Evolutionary conservation across 306 rosid species (phyloP).

Genomic region (Morella rubra): DNA sequence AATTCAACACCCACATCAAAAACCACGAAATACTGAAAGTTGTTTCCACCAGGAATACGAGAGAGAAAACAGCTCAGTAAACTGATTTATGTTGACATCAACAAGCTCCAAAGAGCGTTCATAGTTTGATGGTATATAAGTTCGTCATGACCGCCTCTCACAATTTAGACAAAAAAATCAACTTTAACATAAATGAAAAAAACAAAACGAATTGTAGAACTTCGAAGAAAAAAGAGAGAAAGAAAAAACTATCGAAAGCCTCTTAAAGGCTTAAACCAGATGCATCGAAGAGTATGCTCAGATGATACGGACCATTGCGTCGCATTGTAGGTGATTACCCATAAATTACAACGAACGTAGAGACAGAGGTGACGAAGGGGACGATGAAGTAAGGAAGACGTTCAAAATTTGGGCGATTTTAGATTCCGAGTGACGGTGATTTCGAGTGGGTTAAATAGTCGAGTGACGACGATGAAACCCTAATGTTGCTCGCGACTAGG

Average conservation of each 20-base stretch:
- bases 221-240: too few species aligned
- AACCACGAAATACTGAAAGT: background rate
- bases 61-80: slow-evolving; percentile 50
- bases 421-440: too few species aligned
- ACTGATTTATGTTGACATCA: slow-evolving; percentile 50
- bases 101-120: slow-evolving; percentile 70
- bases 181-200: fast-evolving
- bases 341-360: background rate
- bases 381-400: background rate
- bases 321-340: too few species aligned
- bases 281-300: slow-evolving; percentile 14
- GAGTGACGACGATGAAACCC: slow-evolving; percentile 24
- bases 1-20: too few species aligned
- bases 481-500: background rate
- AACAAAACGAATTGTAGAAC: background rate
- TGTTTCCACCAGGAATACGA: background rate
- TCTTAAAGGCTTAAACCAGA: slow-evolving; percentile 30
- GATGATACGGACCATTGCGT: slow-evolving; percentile 49
- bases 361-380: too few species aligned
- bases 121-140: slow-evolving; percentile 87
- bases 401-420: background rate
- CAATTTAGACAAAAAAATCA: background rate
- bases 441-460: slow-evolving; percentile 34
- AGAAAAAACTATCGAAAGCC: background rate
- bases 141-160: slow-evolving; percentile 52